These are phyloP conservation scores for Paramecium sonneborni DNA, from an alignment of 73 alveolate species.

Conservation along the genomic window DNA sequence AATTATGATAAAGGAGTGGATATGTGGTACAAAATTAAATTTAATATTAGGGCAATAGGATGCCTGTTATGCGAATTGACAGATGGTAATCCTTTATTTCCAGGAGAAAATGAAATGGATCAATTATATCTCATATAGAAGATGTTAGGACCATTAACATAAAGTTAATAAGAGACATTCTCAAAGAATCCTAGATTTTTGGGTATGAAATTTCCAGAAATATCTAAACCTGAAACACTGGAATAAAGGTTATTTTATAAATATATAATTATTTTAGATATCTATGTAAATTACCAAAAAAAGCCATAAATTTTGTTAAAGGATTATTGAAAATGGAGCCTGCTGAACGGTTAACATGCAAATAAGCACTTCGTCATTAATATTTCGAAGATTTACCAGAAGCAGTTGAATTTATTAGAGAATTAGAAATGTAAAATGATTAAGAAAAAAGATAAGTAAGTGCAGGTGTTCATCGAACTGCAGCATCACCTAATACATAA, in stretches of 20 bases:
- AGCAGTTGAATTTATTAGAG: conserved; percentile 35
- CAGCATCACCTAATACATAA: conserved; percentile 49
- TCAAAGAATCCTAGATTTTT: conserved; percentile 89
- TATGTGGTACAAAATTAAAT: conserved; percentile 46
- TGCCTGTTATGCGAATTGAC: conserved; percentile 94
- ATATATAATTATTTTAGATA: not conserved
- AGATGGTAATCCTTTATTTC: conserved; percentile 95
- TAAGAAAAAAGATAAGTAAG: conserved; percentile 43
- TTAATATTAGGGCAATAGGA: conserved; percentile 71
- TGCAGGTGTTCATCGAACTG: conserved; percentile 54
- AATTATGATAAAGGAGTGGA: conserved; percentile 52
- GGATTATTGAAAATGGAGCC: conserved; percentile 90
- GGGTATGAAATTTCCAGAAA: conserved; percentile 92
- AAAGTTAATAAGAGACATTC: conserved; percentile 79
- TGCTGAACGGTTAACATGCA: conserved; percentile 81
- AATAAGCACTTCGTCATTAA: conserved; percentile 84
- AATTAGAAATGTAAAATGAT: conserved; percentile 27
- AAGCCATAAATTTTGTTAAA: conserved; percentile 77
- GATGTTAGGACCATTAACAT: conserved; percentile 87
- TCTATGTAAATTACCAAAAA: conserved; percentile 34
- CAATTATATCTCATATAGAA: conserved; percentile 89
- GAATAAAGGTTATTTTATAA: conserved; percentile 73
- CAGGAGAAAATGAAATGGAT: conserved; percentile 95
- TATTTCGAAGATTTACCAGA: conserved; percentile 85
- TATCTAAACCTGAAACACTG: conserved; percentile 91